Evolutionary conservation across 2,329 filamentous ascomycete genomes (phyloP), one percentile per base, ranked within the genome.

Genomic region (Colletotrichum spaethianum): DNA sequence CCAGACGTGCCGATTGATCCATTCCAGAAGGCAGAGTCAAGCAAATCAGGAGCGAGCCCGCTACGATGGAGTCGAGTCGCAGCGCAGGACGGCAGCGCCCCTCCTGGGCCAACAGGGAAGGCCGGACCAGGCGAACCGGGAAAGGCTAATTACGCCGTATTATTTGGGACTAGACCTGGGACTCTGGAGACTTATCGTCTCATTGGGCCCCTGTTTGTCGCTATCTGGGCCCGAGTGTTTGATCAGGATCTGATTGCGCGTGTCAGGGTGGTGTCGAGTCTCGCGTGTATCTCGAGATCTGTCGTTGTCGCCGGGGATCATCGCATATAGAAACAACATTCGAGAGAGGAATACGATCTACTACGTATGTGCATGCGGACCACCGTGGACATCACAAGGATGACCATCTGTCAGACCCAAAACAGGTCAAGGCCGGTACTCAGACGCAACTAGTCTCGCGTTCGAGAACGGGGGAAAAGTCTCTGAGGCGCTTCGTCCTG

Each of bases 131-230:
- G 52, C 46, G 52, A 63, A 53, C 70, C 70, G 65, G 69, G 66
- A 72, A 60, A 72, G 70, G 53, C 70, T 72, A 72, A 64, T 72
- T 28, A 48, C 53, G 70, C 53, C 46, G 70, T 70, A 69, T 33
- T 59, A 20, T 50, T 69, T 38, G 69, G 69, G 57, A 36, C 48
- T 46, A 69, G 65, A 33, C 36, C 18, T 57, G n/a, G 42, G 36
- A 16, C 8, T 28, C 28, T 52, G 31, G 33, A 5, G 31, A 26
- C 40, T 64, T 42, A 33, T 67, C 56, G 46, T 61, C 42, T 66
- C 67, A 71, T 61, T 66, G n/a, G 67, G 46, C 26, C 42, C 59
- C 36, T 31, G 52, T 23, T 38, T 65, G 61, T 72, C 16, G 40
- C 44, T 52, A 63, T 66, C 56, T 57, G 40, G 63, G n/a, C 44